Base-by-base conservation (phyloP, 208 protist genomes). In the Acanthamoeba healyi region DNA sequence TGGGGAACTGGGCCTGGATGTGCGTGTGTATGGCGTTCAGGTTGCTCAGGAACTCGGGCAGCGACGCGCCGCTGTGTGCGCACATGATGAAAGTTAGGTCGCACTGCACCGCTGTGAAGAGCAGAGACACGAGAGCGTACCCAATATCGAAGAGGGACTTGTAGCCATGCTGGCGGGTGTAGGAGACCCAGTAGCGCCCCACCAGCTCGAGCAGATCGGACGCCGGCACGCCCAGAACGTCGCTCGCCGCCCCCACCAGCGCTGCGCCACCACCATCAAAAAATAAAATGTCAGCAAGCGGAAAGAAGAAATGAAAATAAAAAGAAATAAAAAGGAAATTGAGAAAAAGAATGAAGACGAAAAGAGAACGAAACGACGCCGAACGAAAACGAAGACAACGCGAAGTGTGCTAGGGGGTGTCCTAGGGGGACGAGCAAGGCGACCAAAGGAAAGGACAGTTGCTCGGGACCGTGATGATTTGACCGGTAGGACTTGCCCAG, bases 1-100 rank as follows among this genome's bases (percentile, higher is more conserved):
- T 70, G 32, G 63, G 63, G 63, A 40, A 70, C 63, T 70, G 63
- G 29, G 63, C 63, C 63, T 70, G 63, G 63, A 70, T 14, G 63
- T 70, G 63, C 63, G 63, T 70, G 63, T 70, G 63, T 19, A 70
- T 70, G 63, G 63, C 63, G 32, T 70, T 70, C 63, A 70, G 63
- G 63, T 70, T 70, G 63, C 63, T 9, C n/a, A 70, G 32, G 36
- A 70, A 70, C n/a, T 70, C 63, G 63, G 63, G 26, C 63, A 70
- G 63, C 7, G 63, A 70, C n/a, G 63, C 32, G n/a, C 63, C 63
- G 32, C 63, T 70, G 32, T 36, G 44, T n/a, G n/a, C n/a, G n/a
- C n/a, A n/a, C n/a, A n/a, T n/a, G n/a, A n/a, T n/a, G n/a, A n/a
- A n/a, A n/a, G n/a, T n/a, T n/a, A n/a, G n/a, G n/a, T n/a, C n/a